Evolutionary conservation across 495 filamentous ascomycete species (phyloP), one percentile per base, ranked within the genome.

Genomic region (Friedmanniomyces endolithicus): DNA sequence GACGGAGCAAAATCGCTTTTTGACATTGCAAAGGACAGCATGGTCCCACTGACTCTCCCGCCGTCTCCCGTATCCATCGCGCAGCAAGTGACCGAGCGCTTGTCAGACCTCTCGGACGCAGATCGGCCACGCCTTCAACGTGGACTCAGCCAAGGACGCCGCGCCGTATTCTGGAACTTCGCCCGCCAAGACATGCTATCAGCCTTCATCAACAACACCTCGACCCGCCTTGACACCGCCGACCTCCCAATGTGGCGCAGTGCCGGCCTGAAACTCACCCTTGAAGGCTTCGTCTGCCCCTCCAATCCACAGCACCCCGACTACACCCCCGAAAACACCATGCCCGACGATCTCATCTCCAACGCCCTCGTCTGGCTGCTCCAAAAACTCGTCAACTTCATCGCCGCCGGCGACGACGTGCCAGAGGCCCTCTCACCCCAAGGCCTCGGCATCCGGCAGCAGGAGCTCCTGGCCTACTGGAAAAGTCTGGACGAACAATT

Each of bases 111-210:
- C 41, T 17, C 46, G 37, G 11, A 46, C 64, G 52, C 57, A 1
- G 56, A 59, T 23, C 54, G 60, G 17, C 23, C 34, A 11, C 45
- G 19, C 8, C 16, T 16, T 2, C 52, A 37, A 16, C 24, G 39
- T 11, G 49, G 61, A 11, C 69, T 76, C 0, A 79, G 76, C 1
- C 77, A 75, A 62, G 78, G 78, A 4, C 71, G 79, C 3, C 73
- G 65, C 60, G 80, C 79, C 6, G 79, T 75, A 0, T 83, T 83
- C 62, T 83, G 80, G 80, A 82, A 82, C 57, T 80, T 82, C 63
- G 81, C 79, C 19, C 70, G 79, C 35, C 80, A 83, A 61, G 80
- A 83, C 61, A 79, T 82, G 66, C 68, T 84, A 9, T 75, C 78
- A 63, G 3, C 55, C 78, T 77, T 82, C 58, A 82, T 83, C 59